Evolutionary conservation across 208 protist species (phyloP), one percentile per base, ranked within the genome.

Genomic region (Angomonas ambiguus): DNA sequence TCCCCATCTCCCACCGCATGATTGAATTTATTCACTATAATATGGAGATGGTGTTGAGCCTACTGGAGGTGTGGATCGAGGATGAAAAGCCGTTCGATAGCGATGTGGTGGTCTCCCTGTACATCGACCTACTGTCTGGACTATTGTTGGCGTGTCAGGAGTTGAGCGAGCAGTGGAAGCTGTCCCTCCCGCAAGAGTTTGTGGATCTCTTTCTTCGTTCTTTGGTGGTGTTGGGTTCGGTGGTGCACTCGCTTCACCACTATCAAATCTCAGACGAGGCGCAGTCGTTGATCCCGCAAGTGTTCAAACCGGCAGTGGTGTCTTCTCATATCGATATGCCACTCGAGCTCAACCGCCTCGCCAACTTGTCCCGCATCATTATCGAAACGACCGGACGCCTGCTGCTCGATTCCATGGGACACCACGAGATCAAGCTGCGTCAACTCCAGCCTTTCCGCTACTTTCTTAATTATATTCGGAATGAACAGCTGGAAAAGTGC

Each of bases 71-170:
- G 31, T 72, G 76, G 48, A 56, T 87, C 53, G 72, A 87, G 8
- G 63, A 63, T 34, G 68, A 81, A 24, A 64, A 80, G 53, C 56
- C 56, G 33, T 66, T 80, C 61, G 66, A 72, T 8, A 66, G 82
- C 20, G 76, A 69, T 60, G 76, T 76, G 20, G 67, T 81, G 60
- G 64, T 86, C 22, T 79, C 85, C 18, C 77, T 93, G 51, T 93
- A 88, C 49, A 74, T 73, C 5, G 83, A 91, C 45, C 69, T 93
- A 31, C 76, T 93, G 13, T 75, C 74, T 25, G 76, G 82, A 25
- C 87, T 74, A 53, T 58, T 93, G 28, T 51, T 78, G 42, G 72
- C 74, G 3, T 68, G 69, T 18, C 80, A 84, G 62, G 69, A 88
- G 38, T 45, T 93, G 28, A 64, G 69, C 25, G 69, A 65, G 60